Conservation (phyloP, 2,329 filamentous ascomycete species). For the Trichophyton verrucosum region DNA sequence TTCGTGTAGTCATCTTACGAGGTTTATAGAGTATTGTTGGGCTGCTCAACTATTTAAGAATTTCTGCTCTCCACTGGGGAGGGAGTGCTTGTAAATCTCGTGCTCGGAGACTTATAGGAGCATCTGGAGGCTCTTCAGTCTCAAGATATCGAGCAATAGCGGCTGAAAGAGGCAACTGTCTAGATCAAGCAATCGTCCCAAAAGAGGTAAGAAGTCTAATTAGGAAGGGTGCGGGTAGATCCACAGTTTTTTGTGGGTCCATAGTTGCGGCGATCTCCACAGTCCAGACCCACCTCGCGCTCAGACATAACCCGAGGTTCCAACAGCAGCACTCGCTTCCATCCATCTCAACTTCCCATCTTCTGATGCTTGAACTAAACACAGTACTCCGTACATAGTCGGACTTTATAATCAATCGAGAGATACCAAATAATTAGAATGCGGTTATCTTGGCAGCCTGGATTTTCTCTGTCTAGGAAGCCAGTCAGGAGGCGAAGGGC, state of each 20-base stretch:
- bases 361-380: neutral
- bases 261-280: no score
- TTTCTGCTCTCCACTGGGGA: neutral
- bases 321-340: no score
- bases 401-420: neutral
- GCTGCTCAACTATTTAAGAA: neutral
- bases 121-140: neutral
- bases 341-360: neutral
- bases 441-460: neutral
- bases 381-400: neutral
- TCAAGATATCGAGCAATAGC: neutral
- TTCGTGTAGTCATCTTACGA: neutral
- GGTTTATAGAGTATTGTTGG: neutral
- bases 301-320: no score
- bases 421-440: neutral
- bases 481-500: neutral
- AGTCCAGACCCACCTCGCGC: no score
- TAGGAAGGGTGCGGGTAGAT: neutral
- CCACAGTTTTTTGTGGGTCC: neutral
- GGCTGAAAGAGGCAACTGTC: neutral
- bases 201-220: neutral
- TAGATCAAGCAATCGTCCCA: neutral
- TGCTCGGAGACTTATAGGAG: neutral
- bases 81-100: neutral
- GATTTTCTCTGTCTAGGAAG: neutral